Percentiles rank a stretch among this genome's conserved stretches.
These are phyloP conservation scores for Cercophora newfieldiana DNA, from an alignment of 495 filamentous ascomycete genomes.

Conservation along the genomic window DNA sequence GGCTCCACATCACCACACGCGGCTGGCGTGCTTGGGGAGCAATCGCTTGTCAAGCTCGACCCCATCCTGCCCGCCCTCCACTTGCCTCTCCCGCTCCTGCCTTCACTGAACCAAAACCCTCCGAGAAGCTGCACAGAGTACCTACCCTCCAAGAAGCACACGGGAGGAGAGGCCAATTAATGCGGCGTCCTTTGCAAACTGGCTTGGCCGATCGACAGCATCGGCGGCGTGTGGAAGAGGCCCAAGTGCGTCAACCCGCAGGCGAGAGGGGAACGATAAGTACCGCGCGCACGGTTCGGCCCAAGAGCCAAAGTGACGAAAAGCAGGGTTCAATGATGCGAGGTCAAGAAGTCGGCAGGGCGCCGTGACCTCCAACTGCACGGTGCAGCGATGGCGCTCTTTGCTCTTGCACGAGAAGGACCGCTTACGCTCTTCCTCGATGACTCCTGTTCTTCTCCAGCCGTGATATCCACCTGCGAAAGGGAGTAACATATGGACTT, in stretches of 20 bases:
- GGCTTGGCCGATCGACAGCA: neutral
- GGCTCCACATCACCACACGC: constrained; percentile 8
- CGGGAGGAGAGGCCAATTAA: neutral
- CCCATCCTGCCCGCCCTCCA: neutral
- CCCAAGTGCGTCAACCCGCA: constrained; percentile 7
- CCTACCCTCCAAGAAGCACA: neutral
- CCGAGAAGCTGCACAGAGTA: constrained; percentile 1
- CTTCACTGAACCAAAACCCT: constrained; percentile 1
- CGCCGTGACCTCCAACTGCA: neutral
- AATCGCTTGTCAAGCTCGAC: neutral
- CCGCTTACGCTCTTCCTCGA: neutral
- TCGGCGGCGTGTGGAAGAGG: neutral
- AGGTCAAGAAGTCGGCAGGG: neutral
- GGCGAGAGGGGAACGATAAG: constrained; percentile 7
- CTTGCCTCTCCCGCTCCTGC: neutral
- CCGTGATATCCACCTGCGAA: neutral
- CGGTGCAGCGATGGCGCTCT: neutral
- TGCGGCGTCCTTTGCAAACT: neutral
- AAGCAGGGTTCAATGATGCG: neutral
- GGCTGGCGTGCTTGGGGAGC: constrained; percentile 3
- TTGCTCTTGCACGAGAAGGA: neutral
- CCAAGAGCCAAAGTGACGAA: constrained; percentile 7
- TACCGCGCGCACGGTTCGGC: constrained; percentile 37
- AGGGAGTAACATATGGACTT: neutral
- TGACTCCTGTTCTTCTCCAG: neutral